Evolutionary conservation across 202 grass and related monocot genomes (phyloP), one percentile per base, ranked within the genome.

Genomic region (Bolboschoenoplectus hybrid): DNA sequence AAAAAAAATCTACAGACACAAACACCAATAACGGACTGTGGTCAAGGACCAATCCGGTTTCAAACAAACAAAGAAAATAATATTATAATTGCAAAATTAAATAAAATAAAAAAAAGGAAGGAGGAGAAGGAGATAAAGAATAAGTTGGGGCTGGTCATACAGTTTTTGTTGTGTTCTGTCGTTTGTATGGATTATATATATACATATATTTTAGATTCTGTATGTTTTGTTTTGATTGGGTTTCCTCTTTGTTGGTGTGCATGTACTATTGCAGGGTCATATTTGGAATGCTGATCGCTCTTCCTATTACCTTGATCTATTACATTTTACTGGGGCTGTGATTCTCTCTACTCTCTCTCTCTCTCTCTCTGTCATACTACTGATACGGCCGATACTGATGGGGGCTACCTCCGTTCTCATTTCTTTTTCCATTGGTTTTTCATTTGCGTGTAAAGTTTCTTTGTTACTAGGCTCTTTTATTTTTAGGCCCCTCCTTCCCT

Each of bases 251-350:
- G 14, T 84, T 50, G 49, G 81, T 89, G 26, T 26, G 26, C 26
- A 26, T 26, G 26, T 26, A 26, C 26, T 26, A 26, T 26, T 26
- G 90, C 93, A 99, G 97, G 69, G 97, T 99, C 73, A 99, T 99
- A 82, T 99, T 99, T 82, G 97, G 97, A 82, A 99, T 99, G 97
- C 88, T 99, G 82, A 91, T 99, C 81, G 97, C 97, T 5, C 63
- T 99, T 82, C 97, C 97, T 5, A 97, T 99, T 85, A 99, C 97
- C 76, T 91, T 99, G 85, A 85, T 97, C 74, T 99, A 99, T 82
- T 99, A 99, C 93, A 99, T 99, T 91, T 40, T 99, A 84, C 93
- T 99, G 8, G 97, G 90, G n/a, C 88, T 98, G 80, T 98, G 76
- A 92, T 65, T 16, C 2, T 1, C 26, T 26, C 26, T 0, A 26